Evolutionary conservation across 2,329 filamentous ascomycete genomes (phyloP), one percentile per base, ranked within the genome.

Genomic region (Penicillium sp.): DNA sequence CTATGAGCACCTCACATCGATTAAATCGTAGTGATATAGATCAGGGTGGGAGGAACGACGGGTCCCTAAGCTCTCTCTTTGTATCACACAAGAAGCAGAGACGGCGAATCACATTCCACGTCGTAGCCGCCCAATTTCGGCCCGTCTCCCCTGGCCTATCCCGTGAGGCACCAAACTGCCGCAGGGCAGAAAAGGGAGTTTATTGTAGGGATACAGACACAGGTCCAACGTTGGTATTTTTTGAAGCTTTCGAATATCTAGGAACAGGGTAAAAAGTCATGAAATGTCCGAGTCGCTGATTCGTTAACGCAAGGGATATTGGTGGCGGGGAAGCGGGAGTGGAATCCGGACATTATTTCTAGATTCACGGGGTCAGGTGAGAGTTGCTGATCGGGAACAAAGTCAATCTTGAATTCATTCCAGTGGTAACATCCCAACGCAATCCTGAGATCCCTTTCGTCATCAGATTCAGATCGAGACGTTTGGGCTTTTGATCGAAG

Each of bases 221-320:
- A 50, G 42, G n/a, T 19, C 25, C 9, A 25, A 35, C 31, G 29
- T 16, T 45, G 25, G 26, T 57, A 50, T 53, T 50, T 50, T 46
- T 13, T 54, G 45, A 27, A 46, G 35, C 55, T 51, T 44, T 27
- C n/a, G 42, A 26, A 26, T 25, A 27, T 9, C 26, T 11, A 19
- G 35, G 27, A 19, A 44, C 27, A 45, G 37, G 14, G 27, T 29
- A n/a, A n/a, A 31, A 33, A 43, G 35, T 13, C 11, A 42, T n/a
- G 23, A 14, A 27, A 31, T 49, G 47, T 39, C 50, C 53, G 52
- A 48, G 44, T 54, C 45, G 58, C 39, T 54, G 61, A 63, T 54
- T 60, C 50, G 57, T 57, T 44, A 26, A 58, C 42, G 57, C 62
- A 66, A 65, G 63, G 63, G 63, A 61, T 59, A 47, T 58, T 54